Conservation (phyloP, 208 protist species). For the Crithidia bombi region DNA sequence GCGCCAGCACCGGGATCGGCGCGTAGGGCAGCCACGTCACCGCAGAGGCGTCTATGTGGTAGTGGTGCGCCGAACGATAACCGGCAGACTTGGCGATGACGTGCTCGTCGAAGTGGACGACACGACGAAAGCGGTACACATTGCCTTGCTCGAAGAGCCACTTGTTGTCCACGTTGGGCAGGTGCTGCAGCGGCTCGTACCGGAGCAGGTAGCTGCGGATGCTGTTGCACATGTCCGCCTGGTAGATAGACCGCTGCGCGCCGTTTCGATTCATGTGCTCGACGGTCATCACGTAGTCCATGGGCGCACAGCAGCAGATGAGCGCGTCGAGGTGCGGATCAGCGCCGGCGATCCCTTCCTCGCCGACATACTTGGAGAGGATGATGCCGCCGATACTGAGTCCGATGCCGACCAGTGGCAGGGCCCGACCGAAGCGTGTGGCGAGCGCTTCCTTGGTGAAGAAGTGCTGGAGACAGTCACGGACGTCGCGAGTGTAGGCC, state of each 20-base stretch:
- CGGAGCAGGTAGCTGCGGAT: conserved; percentile 50
- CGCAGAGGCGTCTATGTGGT: conserved; percentile 48
- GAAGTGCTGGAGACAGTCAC: conserved; percentile 39
- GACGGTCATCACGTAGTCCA: conserved; percentile 51
- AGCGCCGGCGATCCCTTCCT: conserved; percentile 47
- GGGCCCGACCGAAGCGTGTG: conserved; percentile 16
- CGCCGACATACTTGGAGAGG: conserved; percentile 68
- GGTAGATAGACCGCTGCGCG: conserved; percentile 48
- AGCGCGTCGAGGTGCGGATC: conserved; percentile 41
- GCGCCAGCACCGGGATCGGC: conserved; percentile 43
- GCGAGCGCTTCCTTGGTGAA: conserved; percentile 37
- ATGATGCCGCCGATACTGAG: conserved; percentile 60
- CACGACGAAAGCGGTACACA: conserved; percentile 34
- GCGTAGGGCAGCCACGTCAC: conserved; percentile 52
- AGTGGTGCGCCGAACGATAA: conserved; percentile 58
- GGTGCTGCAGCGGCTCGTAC: conserved; percentile 41
- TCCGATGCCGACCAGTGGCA: conserved; percentile 58
- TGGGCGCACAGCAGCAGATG: conserved; percentile 49
- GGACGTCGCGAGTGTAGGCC: conserved; percentile 57
- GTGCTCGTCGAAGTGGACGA: conserved; percentile 63
- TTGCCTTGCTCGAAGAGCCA: conserved; percentile 42
- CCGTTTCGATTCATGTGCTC: conserved; percentile 57
- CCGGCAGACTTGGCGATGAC: conserved; percentile 47
- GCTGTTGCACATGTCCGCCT: conserved; percentile 44
- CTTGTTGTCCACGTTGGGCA: conserved; percentile 50